Percentiles rank a stretch among this genome's conserved stretches.
These are phyloP conservation scores for Aphanoascus verrucosus DNA, from an alignment of 2,329 filamentous ascomycete species.

Conservation along the genomic window DNA sequence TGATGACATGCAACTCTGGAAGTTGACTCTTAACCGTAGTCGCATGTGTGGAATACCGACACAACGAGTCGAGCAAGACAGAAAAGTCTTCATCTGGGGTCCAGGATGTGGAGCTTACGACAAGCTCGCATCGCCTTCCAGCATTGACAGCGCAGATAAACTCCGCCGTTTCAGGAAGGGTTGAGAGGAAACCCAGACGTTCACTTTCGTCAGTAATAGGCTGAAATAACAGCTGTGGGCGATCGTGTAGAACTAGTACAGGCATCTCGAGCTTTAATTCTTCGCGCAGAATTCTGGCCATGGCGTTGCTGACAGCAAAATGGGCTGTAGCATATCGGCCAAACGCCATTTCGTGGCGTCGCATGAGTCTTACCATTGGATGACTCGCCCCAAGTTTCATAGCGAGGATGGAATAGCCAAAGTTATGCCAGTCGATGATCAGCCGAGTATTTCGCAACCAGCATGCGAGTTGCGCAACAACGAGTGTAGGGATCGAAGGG, in stretches of 20 bases:
- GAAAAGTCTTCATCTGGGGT: slow-evolving; percentile 93
- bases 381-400: slow-evolving; percentile 53
- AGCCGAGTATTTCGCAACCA: slow-evolving; percentile 68
- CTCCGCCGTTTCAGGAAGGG: slow-evolving; percentile 53
- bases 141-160: slow-evolving; percentile 50
- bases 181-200: slow-evolving; percentile 51
- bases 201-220: slow-evolving; percentile 47
- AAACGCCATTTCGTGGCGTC: slow-evolving; percentile 64
- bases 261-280: slow-evolving; percentile 56
- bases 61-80: slow-evolving; percentile 71
- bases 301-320: slow-evolving; percentile 80
- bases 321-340: slow-evolving; percentile 61
- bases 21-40: slow-evolving; percentile 37
- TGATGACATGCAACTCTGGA: slow-evolving; percentile 70
- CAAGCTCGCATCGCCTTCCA: slow-evolving; percentile 50
- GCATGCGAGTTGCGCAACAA: slow-evolving; percentile 61
- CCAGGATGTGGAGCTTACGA: slow-evolving; percentile 95
- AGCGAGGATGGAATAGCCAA: slow-evolving; percentile 85
- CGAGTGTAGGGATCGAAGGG: slow-evolving; percentile 83
- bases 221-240: slow-evolving; percentile 71
- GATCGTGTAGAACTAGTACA: slow-evolving; percentile 69
- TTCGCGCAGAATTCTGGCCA: slow-evolving; percentile 60
- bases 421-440: slow-evolving; percentile 97
- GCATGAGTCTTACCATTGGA: slow-evolving; percentile 66
- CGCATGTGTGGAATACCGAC: slow-evolving; percentile 54